Percentiles rank a stretch among this genome's conserved stretches.
Conservation (phyloP, 305 asterid species). For the Fraxinus dipetala region DNA sequence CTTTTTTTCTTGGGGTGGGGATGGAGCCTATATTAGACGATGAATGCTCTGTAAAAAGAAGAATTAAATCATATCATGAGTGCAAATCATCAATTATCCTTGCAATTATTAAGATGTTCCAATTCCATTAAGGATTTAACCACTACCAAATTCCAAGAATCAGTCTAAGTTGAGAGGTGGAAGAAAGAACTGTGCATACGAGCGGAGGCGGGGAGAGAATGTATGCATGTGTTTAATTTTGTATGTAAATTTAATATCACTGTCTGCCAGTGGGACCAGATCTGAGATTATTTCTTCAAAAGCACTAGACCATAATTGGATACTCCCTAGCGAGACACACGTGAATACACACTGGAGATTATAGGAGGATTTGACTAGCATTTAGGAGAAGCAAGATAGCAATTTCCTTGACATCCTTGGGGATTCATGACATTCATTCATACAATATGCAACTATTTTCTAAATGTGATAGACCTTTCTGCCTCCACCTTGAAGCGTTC, state of each 20-base stretch:
- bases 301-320: background rate
- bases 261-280: background rate
- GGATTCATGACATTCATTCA: background rate
- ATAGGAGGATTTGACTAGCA: background rate
- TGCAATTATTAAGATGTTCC: background rate
- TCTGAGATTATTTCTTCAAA: background rate
- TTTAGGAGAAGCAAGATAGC: background rate
- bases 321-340: background rate
- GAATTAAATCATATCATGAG: background rate
- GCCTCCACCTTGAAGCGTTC: background rate
- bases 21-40: background rate
- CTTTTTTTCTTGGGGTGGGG: background rate
- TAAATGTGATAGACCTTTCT: background rate
- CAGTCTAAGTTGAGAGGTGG: background rate
- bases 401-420: background rate
- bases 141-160: background rate
- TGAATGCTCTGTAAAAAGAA: background rate
- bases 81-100: background rate
- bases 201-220: background rate
- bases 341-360: background rate
- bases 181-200: background rate
- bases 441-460: background rate
- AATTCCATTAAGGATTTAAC: background rate
- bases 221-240: background rate
- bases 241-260: background rate